A percentile compares a stretch with the other conserved stretches of the same genome.
These are phyloP conservation scores for Catunica adiposa DNA, from an alignment of 2,329 filamentous ascomycete genomes.

Conservation along the genomic window DNA sequence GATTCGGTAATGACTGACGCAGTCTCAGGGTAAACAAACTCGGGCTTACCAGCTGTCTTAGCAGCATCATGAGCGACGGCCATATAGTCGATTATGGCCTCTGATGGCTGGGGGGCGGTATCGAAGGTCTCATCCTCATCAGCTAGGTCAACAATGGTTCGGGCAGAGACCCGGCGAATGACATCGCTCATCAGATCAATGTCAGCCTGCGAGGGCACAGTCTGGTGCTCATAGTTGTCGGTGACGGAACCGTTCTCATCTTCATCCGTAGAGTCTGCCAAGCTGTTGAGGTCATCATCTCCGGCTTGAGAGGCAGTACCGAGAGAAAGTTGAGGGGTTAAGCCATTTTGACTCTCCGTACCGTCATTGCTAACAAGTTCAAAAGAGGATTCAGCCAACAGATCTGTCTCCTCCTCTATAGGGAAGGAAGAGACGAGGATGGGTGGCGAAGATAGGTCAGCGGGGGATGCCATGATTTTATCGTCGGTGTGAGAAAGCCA, in stretches of 20 bases:
- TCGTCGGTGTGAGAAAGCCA: conserved; percentile 41
- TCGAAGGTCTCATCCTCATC: conserved; percentile 12
- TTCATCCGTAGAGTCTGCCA: conserved; percentile 24
- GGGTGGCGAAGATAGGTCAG: neutral
- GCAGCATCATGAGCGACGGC: conserved; percentile 8
- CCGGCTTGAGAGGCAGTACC: conserved; percentile 30
- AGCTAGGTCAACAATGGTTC: conserved; percentile 5
- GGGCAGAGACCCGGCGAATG: conserved; percentile 5
- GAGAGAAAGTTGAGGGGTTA: conserved; percentile 20
- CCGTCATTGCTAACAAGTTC: conserved; percentile 39
- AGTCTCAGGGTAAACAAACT: neutral
- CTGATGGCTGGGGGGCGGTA: conserved; percentile 4
- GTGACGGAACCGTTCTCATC: neutral
- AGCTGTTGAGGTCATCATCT: conserved; percentile 26
- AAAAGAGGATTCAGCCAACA: conserved; percentile 37
- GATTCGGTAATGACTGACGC: conserved; percentile 4
- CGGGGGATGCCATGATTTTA: conserved; percentile 31
- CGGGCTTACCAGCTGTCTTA: neutral
- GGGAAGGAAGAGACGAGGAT: conserved; percentile 17
- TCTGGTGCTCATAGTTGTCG: conserved; percentile 8
- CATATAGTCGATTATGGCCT: conserved; percentile 10
- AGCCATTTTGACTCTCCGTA: conserved; percentile 36
- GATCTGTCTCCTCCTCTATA: conserved; percentile 24
- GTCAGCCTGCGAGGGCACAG: conserved; percentile 6
- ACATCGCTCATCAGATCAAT: conserved; percentile 6